phyloP scores from a whole-genome alignment of 768 basidiomycete species.

The Collybiopsis luxurians region DNA sequence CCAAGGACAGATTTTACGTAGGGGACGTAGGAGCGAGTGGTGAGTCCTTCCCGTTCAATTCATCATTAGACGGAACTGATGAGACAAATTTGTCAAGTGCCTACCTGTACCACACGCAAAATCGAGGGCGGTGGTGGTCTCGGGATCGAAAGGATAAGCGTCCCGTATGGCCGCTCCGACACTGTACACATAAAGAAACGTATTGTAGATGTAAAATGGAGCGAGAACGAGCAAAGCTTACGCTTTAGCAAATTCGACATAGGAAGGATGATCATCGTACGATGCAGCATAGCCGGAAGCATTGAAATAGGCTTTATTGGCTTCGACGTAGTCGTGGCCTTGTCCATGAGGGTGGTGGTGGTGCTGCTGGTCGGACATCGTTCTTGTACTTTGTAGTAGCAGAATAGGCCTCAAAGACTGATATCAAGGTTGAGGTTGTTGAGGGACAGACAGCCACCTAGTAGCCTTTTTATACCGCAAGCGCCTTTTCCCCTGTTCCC shows the following conservation, averaged over 20 bases:
- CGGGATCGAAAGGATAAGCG: slow-evolving; percentile 49
- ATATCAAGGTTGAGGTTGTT: too few relatives aligned
- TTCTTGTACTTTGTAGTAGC: too few relatives aligned
- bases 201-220: background rate
- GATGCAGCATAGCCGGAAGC: slow-evolving; percentile 7
- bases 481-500: too few relatives aligned
- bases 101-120: slow-evolving; percentile 74
- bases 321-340: slow-evolving; percentile 23
- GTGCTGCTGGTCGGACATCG: background rate
- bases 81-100: slow-evolving; percentile 6
- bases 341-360: slow-evolving; percentile 1
- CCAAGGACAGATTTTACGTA: slow-evolving; percentile 65
- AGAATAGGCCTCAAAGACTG: too few relatives aligned
- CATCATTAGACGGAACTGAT: too few relatives aligned
- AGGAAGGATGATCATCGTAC: slow-evolving; percentile 13
- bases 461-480: too few relatives aligned
- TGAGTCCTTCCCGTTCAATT: too few relatives aligned
- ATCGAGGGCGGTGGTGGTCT: slow-evolving; percentile 60
- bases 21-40: slow-evolving; percentile 60
- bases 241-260: slow-evolving; percentile 13
- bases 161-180: slow-evolving; percentile 35
- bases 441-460: too few relatives aligned
- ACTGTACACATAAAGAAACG: slow-evolving; percentile 15
- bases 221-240: background rate
- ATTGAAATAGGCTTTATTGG: slow-evolving; percentile 19